Conservation (phyloP, 192 early-diverging fungal genomes). For the Thamnidium elegans region DNA sequence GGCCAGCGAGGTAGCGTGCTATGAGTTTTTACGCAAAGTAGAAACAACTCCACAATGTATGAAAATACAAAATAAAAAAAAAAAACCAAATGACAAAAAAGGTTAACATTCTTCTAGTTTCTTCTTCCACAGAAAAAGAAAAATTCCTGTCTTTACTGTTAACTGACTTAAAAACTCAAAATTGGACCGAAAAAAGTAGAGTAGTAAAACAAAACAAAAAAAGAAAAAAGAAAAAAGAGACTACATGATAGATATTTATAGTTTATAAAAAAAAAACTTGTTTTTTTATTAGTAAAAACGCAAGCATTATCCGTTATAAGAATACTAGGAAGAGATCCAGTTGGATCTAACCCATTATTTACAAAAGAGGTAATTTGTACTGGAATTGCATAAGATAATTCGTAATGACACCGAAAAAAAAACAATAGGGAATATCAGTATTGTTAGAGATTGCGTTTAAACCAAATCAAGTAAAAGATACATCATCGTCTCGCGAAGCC, state of each 20-base stretch:
- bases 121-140: constrained; percentile 6
- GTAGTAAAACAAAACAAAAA: neutral
- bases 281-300: constrained; percentile 39
- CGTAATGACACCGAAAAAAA: neutral
- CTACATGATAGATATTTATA: neutral
- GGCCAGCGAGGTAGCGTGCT: too few species aligned
- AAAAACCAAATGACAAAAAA: too few species aligned
- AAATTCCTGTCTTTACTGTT: constrained; percentile 1
- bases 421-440: neutral
- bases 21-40: too few species aligned
- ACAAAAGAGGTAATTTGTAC: constrained; percentile 42
- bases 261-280: neutral
- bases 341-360: constrained; percentile 58
- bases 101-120: neutral
- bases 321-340: constrained; percentile 53
- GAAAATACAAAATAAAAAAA: too few species aligned
- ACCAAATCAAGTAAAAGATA: constrained; percentile 33
- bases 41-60: too few species aligned
- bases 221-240: neutral
- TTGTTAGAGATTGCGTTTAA: constrained; percentile 3
- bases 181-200: constrained; percentile 1
- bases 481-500: constrained; percentile 40
- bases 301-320: constrained; percentile 55
- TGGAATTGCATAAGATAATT: neutral
- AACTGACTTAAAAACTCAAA: constrained; percentile 1